Evolutionary conservation across 768 basidiomycete species (phyloP).

Genomic region (Tylopilus sp.): DNA sequence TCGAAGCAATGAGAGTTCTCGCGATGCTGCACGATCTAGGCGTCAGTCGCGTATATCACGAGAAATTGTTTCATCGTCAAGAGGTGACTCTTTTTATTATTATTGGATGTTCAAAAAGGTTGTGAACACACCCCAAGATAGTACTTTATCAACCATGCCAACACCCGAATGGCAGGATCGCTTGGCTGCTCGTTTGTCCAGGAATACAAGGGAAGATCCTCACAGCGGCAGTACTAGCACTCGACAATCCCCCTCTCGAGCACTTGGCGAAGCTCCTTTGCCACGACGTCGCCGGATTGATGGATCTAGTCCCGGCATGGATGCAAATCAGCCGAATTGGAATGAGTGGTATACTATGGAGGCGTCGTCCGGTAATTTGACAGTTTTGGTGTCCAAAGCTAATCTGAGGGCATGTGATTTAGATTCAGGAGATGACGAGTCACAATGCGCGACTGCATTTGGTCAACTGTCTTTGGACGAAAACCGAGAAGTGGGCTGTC

Average conservation of each 20-base stretch:
- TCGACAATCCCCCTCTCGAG: constrained; percentile 22
- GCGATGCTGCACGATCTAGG: constrained; percentile 58
- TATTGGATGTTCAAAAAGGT: background rate
- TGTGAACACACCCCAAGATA: constrained; percentile 38
- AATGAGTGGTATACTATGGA: constrained; percentile 60
- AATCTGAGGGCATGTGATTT: constrained; percentile 15
- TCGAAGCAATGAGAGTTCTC: constrained; percentile 49
- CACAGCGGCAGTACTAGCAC: constrained; percentile 5
- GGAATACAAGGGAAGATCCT: constrained; percentile 13
- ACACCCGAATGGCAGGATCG: constrained; percentile 79
- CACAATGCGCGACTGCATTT: constrained; percentile 51
- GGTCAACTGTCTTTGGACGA: constrained; percentile 75
- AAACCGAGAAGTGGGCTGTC: constrained; percentile 56
- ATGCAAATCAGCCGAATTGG: constrained; percentile 44
- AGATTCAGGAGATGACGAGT: constrained; percentile 39
- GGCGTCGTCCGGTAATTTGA: constrained; percentile 27
- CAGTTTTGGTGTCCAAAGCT: background rate
- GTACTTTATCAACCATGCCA: constrained; percentile 57
- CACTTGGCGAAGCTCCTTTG: constrained; percentile 34
- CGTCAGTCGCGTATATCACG: constrained; percentile 75
- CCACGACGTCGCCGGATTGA: constrained; percentile 47
- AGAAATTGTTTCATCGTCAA: constrained; percentile 74
- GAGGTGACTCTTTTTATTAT: constrained; percentile 36
- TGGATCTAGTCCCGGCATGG: constrained; percentile 13
- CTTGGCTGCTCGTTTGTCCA: constrained; percentile 53